A percentile compares a stretch with the other conserved stretches of the same genome.
Conservation (phyloP, 2,329 filamentous ascomycete genomes). For the Colletotrichum eleusines region DNA sequence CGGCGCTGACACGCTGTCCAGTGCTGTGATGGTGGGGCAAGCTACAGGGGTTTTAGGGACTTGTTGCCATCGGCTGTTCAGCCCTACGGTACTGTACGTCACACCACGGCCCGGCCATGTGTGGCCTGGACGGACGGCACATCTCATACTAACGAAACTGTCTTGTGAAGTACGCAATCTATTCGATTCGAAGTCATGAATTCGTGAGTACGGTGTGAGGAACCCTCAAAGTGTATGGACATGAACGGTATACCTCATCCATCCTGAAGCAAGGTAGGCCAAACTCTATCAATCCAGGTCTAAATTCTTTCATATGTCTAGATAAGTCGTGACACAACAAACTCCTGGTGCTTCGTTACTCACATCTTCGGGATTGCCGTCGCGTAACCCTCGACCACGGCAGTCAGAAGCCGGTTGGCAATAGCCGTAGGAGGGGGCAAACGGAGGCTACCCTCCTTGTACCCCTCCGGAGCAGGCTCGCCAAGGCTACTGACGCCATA, state of each 20-base stretch:
- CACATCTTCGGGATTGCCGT: conserved; percentile 66
- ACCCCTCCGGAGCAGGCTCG: conserved; percentile 72
- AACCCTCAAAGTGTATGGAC: too few relatives aligned
- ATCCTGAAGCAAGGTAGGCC: background rate
- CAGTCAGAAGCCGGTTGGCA: conserved; percentile 87
- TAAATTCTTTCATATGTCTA: conserved; percentile 44
- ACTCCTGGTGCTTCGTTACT: background rate
- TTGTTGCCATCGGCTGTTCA: conserved; percentile 23
- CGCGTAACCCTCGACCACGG: conserved; percentile 82
- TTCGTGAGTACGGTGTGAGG: background rate
- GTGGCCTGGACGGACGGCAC: conserved; percentile 8
- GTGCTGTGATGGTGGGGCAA: conserved; percentile 23
- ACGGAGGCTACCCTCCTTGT: conserved; percentile 81
- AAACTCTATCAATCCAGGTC: conserved; percentile 44
- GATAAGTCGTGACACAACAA: background rate
- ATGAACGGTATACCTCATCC: background rate
- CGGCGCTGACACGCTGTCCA: conserved; percentile 36
- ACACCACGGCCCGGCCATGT: background rate
- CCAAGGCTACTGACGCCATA: conserved; percentile 76
- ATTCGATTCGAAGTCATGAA: too few relatives aligned
- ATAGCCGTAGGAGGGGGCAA: conserved; percentile 91
- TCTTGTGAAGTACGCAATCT: background rate
- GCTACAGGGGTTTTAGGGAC: conserved; percentile 30
- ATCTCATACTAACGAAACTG: background rate
- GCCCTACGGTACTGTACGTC: conserved; percentile 29